A percentile compares a stretch with the other conserved stretches of the same genome.
These are phyloP conservation scores for Cucurbita argyrosperma DNA, from an alignment of 306 rosid genomes.

Conservation along the genomic window DNA sequence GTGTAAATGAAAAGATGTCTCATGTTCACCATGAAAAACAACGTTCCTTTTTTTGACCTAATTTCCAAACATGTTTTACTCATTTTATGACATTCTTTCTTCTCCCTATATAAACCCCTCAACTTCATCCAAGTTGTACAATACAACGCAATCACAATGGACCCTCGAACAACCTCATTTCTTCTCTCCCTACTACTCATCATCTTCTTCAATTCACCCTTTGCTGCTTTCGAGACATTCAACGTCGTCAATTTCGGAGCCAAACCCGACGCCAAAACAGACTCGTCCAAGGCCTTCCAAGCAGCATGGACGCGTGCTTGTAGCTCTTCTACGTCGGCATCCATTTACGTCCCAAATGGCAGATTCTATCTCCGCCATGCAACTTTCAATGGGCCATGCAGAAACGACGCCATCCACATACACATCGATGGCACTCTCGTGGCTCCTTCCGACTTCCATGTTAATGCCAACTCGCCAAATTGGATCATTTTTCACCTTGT, in stretches of 20 bases:
- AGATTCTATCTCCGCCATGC: constrained; percentile 24
- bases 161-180: too few relatives aligned
- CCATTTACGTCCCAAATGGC: constrained; percentile 38
- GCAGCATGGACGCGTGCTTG: constrained; percentile 43
- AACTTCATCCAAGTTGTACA: too few relatives aligned
- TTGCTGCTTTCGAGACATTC: too few relatives aligned
- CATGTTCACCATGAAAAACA: too few relatives aligned
- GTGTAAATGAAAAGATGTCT: too few relatives aligned
- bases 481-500: constrained; percentile 44
- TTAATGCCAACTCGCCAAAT: constrained; percentile 27
- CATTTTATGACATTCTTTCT: too few relatives aligned
- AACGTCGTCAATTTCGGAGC: constrained; percentile 30
- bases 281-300: constrained; percentile 24
- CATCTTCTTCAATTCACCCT: too few relatives aligned
- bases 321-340: constrained; percentile 11
- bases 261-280: constrained; percentile 1
- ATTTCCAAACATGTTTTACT: too few relatives aligned
- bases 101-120: too few relatives aligned
- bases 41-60: too few relatives aligned
- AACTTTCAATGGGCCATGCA: constrained; percentile 45
- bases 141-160: too few relatives aligned
- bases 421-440: constrained; percentile 40
- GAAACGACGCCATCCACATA: constrained; percentile 14
- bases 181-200: too few relatives aligned
- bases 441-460: constrained; percentile 32